phyloP scores from a whole-genome alignment of 2,329 filamentous ascomycete genomes.

The Cladosporium sp. region DNA sequence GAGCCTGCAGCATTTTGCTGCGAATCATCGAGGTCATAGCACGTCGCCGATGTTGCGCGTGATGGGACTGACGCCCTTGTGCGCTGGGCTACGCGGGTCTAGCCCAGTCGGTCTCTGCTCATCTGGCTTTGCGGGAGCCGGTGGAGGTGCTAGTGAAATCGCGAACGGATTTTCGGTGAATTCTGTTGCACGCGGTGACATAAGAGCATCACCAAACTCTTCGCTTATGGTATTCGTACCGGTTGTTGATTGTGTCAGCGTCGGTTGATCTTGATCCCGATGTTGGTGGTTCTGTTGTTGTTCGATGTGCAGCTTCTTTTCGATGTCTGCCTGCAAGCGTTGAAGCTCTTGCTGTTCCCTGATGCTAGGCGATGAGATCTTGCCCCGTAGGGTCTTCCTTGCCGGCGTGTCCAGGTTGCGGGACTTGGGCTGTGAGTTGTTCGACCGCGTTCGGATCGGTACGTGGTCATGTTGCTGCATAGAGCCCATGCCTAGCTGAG shows the following conservation, averaged over 20 bases:
- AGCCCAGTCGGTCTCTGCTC: constrained; percentile 50
- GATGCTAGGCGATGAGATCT: constrained; percentile 39
- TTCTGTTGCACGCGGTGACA: constrained; percentile 71
- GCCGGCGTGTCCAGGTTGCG: constrained; percentile 15
- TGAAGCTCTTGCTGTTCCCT: constrained; percentile 38
- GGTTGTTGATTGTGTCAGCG: not conserved
- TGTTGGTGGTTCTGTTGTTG: constrained; percentile 13
- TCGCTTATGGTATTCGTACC: not conserved
- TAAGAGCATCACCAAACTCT: constrained; percentile 47
- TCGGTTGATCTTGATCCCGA: not conserved
- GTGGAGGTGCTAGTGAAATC: constrained; percentile 35
- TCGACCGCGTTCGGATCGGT: constrained; percentile 27
- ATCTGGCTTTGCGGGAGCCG: constrained; percentile 45
- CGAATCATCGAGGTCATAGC: constrained; percentile 53
- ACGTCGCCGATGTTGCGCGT: constrained; percentile 77
- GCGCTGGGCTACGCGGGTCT: constrained; percentile 75
- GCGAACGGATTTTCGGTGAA: constrained; percentile 72
- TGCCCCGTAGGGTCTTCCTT: constrained; percentile 30
- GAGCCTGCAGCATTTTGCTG: not conserved
- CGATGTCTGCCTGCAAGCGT: constrained; percentile 36
- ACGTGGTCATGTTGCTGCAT: constrained; percentile 31
- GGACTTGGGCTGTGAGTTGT: not conserved
- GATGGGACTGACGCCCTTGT: constrained; percentile 73
- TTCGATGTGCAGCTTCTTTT: constrained; percentile 30
- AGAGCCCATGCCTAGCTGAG: constrained; percentile 41